Evolutionary conservation across 2,329 filamentous ascomycete species (phyloP).

Genomic region (Beauveria rudraprayagi): DNA sequence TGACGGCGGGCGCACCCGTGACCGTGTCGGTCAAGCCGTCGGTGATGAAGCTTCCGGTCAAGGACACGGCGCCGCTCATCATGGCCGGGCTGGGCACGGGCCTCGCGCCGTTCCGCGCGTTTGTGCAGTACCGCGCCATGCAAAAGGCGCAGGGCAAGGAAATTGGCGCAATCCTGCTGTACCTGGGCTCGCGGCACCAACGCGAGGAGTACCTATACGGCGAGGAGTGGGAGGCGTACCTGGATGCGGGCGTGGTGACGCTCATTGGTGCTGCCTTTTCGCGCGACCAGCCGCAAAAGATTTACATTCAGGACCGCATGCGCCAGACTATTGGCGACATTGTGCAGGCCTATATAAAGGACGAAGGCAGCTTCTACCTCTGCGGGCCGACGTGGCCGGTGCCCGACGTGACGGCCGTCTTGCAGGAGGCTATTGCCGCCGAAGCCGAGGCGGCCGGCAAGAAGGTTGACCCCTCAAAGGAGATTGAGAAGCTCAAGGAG

Average conservation of each 20-base stretch:
- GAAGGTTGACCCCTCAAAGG: slow-evolving; percentile 79
- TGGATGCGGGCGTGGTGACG: slow-evolving; percentile 91
- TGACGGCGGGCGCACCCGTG: slow-evolving; percentile 68
- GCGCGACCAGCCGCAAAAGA: slow-evolving; percentile 94
- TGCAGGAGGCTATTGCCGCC: slow-evolving; percentile 81
- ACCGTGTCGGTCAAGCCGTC: slow-evolving; percentile 95
- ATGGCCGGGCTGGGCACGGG: slow-evolving; percentile 99
- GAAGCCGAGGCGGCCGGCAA: slow-evolving; percentile 63
- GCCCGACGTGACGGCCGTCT: slow-evolving; percentile 86
- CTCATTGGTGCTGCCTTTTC: slow-evolving; percentile 90
- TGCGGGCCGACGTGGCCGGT: slow-evolving; percentile 98
- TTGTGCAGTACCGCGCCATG: slow-evolving; percentile 95
- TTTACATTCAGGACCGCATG: slow-evolving; percentile 99
- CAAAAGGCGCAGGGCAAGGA: slow-evolving; percentile 96
- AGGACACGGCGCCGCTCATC: slow-evolving; percentile 86
- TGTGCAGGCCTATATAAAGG: slow-evolving; percentile 73
- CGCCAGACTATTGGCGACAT: slow-evolving; percentile 77
- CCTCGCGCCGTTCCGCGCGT: slow-evolving; percentile 97
- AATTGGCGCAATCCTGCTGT: slow-evolving; percentile 86
- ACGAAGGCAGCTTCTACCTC: slow-evolving; percentile 91
- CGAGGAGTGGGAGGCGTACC: slow-evolving; percentile 98
- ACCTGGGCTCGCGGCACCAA: slow-evolving; percentile 95
- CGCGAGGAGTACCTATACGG: slow-evolving; percentile 98
- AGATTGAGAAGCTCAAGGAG: slow-evolving; percentile 97
- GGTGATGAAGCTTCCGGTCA: slow-evolving; percentile 94